Base-by-base conservation (phyloP, 352 stramenopile genomes). In the Phytophthora capsici region DNA sequence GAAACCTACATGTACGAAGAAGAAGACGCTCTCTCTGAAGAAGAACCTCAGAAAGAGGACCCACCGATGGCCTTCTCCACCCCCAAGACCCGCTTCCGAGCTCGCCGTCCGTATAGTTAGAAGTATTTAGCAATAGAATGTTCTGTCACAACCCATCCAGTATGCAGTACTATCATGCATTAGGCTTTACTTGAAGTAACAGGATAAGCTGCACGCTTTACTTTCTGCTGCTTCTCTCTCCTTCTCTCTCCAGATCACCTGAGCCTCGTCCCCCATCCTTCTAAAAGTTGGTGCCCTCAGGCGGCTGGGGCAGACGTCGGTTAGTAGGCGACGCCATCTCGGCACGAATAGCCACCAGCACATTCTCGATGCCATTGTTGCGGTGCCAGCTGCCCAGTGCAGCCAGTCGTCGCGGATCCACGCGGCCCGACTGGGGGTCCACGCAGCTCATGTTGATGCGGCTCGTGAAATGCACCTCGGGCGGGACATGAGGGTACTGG, bases 401-500 rank as follows among this genome's bases (percentile, higher is more conserved):
- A 19, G 70, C 55, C 49, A 95, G 74, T 78, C 82, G 78, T 78
- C 89, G 78, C 45, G 82, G 75, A 45, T 95, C 78, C 44, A 98
- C 87, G 47, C 88, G 82, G 6, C 92, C 92, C 40, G 66, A 90
- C 53, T 90, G 78, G 25, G 87, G 83, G 72, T 99, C 94, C 62
- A 99, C 96, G 73, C 94, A 99, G 55, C 72, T 93, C 89, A 99
- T 98, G 82, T 99, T 99, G 78, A 99, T 98, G 71, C 95, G 94
- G 57, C 94, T 98, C 56, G 98, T 94, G 78, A 99, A 99, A 40
- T 89, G 86, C 22, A 99, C 91, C 45, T 96, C 78, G 6, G 97
- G 97, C 36, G 97, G 95, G 28, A 89, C 64, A 50, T 97, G 84
- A n/a, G 97, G 97, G 73, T 99, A 99, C 36, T 95, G 80, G 61